Percentiles rank a stretch among this genome's conserved stretches.
Evolutionary conservation across 2,329 filamentous ascomycete species (phyloP).

Genomic region (Cytospora paraplurivora): DNA sequence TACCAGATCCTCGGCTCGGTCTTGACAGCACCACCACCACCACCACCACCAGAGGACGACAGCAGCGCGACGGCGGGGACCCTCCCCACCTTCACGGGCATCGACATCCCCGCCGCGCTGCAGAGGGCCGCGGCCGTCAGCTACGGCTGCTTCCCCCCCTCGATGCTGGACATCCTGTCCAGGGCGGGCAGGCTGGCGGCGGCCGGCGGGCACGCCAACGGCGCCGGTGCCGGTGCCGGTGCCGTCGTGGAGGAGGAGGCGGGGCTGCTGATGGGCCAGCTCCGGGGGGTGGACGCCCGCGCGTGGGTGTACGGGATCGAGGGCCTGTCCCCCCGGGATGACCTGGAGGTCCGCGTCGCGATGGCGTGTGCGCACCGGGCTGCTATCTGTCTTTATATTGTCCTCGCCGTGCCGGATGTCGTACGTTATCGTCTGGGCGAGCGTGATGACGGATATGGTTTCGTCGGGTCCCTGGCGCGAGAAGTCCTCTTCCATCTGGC

Average conservation of each 20-base stretch:
- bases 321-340: slow-evolving; percentile 39
- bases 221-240: slow-evolving; percentile 37
- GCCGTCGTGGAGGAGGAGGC: slow-evolving; percentile 33
- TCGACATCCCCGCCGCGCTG: slow-evolving; percentile 43
- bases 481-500: slow-evolving; percentile 52
- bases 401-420: slow-evolving; percentile 40
- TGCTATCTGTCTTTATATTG: slow-evolving; percentile 49
- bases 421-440: neutral
- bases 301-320: slow-evolving; percentile 44
- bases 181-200: slow-evolving; percentile 44
- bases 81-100: slow-evolving; percentile 40
- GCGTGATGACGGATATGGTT: neutral
- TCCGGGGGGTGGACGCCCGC: slow-evolving; percentile 44
- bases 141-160: slow-evolving; percentile 50
- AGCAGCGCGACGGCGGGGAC: slow-evolving; percentile 6
- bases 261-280: slow-evolving; percentile 42
- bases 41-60: slow-evolving; percentile 32
- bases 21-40: slow-evolving; percentile 39
- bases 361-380: slow-evolving; percentile 48
- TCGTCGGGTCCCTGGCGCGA: slow-evolving; percentile 41
- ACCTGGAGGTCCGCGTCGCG: slow-evolving; percentile 42
- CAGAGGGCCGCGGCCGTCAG: slow-evolving; percentile 46
- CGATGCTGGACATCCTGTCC: slow-evolving; percentile 48
- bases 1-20: slow-evolving; percentile 51
- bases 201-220: slow-evolving; percentile 32